These are phyloP conservation scores for Sphagnum magellanicum DNA, from an alignment of 228 moss, liverwort and hornwort genomes.

Conservation along the genomic window DNA sequence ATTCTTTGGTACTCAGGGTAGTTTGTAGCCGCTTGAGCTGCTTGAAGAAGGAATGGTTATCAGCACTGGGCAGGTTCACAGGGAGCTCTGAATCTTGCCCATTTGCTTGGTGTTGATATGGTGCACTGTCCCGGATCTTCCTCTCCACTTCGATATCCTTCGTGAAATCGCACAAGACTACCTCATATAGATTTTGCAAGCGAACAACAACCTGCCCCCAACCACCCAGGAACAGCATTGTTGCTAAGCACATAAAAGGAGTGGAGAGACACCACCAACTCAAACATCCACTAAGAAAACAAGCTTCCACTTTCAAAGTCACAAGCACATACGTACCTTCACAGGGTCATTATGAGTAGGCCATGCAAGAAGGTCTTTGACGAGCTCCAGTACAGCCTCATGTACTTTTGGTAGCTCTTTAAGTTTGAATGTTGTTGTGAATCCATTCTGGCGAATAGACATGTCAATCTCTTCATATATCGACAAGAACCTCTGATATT, in stretches of 20 bases:
- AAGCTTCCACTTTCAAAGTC: not conserved
- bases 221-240: conserved; percentile 5
- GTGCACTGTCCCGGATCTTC: no score
- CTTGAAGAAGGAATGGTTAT: conserved; percentile 49
- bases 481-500: conserved; percentile 39
- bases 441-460: conserved; percentile 34
- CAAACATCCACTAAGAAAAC: no score
- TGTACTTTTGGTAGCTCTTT: conserved; percentile 55
- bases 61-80: conserved; percentile 46
- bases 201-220: conserved; percentile 67
- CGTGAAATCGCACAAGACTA: conserved; percentile 57
- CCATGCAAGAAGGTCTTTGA: conserved; percentile 37
- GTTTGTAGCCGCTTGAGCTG: conserved; percentile 82
- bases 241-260: not conserved
- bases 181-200: conserved; percentile 71
- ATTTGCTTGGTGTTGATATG: not conserved
- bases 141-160: not conserved
- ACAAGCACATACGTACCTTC: conserved; percentile 12
- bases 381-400: conserved; percentile 39
- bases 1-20: conserved; percentile 61
- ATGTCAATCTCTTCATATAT: conserved; percentile 70
- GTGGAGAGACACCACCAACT: not conserved
- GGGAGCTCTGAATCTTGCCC: conserved; percentile 38
- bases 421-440: conserved; percentile 47
- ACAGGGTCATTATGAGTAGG: conserved; percentile 19